Percentiles rank a stretch among this genome's conserved stretches.
Evolutionary conservation across 2,329 filamentous ascomycete genomes (phyloP).

Genomic region (Aureobasidium sp.): DNA sequence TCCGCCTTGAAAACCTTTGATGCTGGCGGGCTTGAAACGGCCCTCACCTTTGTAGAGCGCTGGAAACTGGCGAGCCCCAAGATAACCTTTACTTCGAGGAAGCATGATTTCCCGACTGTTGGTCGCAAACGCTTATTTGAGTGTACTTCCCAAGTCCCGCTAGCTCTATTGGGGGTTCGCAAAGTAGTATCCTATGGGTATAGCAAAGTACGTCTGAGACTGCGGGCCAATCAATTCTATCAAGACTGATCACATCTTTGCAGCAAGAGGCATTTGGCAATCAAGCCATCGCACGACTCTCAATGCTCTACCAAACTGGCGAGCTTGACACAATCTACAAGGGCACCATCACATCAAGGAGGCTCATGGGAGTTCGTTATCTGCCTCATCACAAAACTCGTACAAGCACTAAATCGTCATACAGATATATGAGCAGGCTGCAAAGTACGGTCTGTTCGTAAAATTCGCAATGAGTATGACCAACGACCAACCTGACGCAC

Average conservation of each 20-base stretch:
- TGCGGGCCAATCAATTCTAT: neutral
- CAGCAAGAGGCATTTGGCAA: neutral
- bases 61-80: neutral
- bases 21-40: neutral
- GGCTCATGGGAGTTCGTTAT: neutral
- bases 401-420: neutral
- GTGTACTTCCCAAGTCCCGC: neutral
- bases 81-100: neutral
- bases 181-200: neutral
- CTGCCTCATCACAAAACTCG: neutral
- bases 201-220: neutral
- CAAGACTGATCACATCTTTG: neutral
- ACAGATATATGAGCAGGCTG: neutral
- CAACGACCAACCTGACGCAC: neutral
- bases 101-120: neutral
- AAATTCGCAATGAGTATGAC: neutral
- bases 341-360: neutral
- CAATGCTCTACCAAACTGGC: neutral
- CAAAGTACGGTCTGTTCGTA: neutral
- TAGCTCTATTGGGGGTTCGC: neutral
- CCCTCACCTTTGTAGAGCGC: neutral
- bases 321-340: neutral
- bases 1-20: neutral
- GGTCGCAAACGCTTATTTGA: no score
- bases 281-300: neutral